A percentile compares a stretch with the other conserved stretches of the same genome.
phyloP scores from a whole-genome alignment of 2,329 filamentous ascomycete genomes.

The Pseudogymnoascus sp. region DNA sequence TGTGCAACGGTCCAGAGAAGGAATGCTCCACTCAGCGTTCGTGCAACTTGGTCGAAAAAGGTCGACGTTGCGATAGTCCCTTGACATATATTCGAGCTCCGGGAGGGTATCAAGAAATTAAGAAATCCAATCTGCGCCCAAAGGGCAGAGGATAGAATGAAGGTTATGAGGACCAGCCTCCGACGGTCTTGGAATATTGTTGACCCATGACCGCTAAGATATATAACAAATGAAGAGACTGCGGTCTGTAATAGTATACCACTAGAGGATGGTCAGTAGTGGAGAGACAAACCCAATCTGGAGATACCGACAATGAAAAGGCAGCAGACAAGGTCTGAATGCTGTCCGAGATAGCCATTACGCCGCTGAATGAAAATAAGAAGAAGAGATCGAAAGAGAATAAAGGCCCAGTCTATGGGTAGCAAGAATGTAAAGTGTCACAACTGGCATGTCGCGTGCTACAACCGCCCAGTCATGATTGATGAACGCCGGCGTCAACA shows the following conservation, averaged over 20 bases:
- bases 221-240: constrained; percentile 24
- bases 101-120: constrained; percentile 22
- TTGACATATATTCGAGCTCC: constrained; percentile 22
- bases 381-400: constrained; percentile 19
- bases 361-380: constrained; percentile 15
- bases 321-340: constrained; percentile 28
- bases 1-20: constrained; percentile 28
- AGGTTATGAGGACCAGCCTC: constrained; percentile 32
- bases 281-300: background rate
- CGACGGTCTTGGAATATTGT: constrained; percentile 28
- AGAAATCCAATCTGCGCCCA: constrained; percentile 26
- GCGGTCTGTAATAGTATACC: constrained; percentile 29
- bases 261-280: constrained; percentile 21
- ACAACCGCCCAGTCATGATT: constrained; percentile 21
- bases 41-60: constrained; percentile 27
- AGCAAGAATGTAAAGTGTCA: constrained; percentile 13
- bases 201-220: constrained; percentile 25
- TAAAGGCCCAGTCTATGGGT: constrained; percentile 28
- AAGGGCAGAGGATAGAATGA: constrained; percentile 28
- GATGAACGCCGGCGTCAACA: constrained; percentile 18
- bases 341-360: constrained; percentile 26
- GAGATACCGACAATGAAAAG: constrained; percentile 28
- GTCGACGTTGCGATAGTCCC: constrained; percentile 24
- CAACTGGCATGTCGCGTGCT: constrained; percentile 17
- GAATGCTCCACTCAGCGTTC: constrained; percentile 27